Conservation (phyloP, 1,139 yeast genomes). For the Geotrichum citri-aurantii region DNA sequence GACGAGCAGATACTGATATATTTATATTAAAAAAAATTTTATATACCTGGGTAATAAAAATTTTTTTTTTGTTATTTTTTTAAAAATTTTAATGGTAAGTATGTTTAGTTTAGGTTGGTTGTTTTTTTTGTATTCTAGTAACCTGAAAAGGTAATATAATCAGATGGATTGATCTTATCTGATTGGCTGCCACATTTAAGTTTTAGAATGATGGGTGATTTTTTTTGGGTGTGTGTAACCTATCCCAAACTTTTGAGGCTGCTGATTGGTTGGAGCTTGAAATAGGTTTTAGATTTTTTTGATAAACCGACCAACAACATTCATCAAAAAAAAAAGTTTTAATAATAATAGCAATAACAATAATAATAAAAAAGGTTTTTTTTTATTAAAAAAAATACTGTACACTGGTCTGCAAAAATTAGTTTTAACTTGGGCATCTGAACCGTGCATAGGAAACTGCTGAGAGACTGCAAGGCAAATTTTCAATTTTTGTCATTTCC, state of each 20-base stretch:
- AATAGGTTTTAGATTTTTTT: not conserved
- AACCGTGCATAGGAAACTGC: too few species aligned
- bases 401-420: not conserved
- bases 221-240: not conserved
- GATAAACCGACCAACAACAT: not conserved
- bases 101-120: not conserved
- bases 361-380: not conserved
- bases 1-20: not conserved
- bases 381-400: not conserved
- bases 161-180: not conserved
- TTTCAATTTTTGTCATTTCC: not conserved
- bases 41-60: not conserved
- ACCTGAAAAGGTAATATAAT: not conserved
- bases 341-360: too few species aligned
- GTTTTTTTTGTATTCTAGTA: not conserved
- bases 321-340: not conserved
- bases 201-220: not conserved
- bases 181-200: not conserved
- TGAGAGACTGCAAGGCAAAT: not conserved
- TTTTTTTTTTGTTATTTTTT: not conserved
- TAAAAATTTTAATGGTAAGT: not conserved
- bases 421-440: too few species aligned
- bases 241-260: not conserved
- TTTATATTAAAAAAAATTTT: slow-evolving; percentile 1
- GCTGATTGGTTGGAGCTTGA: not conserved